Conservation (phyloP, 176 grass and related monocot species). For the Guadua angustifolia region DNA sequence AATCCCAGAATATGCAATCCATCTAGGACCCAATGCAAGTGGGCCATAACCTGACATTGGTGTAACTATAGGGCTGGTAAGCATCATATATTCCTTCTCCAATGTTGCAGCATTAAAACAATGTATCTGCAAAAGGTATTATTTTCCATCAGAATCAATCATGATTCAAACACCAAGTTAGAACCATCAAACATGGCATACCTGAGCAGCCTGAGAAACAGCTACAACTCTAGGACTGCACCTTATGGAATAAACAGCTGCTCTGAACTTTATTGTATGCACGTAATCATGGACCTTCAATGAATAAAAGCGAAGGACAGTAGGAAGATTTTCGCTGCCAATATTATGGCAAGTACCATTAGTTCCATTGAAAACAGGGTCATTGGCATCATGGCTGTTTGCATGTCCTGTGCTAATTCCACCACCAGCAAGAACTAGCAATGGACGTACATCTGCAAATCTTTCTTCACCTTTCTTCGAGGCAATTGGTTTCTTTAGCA, state of each 20-base stretch:
- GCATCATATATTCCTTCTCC: constrained; percentile 75
- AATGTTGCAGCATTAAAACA: constrained; percentile 84
- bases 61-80: constrained; percentile 67
- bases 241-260: constrained; percentile 80
- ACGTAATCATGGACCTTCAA: constrained; percentile 74
- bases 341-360: constrained; percentile 52
- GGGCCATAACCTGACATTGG: constrained; percentile 75
- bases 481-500: constrained; percentile 76
- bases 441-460: constrained; percentile 73
- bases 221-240: constrained; percentile 82
- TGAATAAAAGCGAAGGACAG: constrained; percentile 83
- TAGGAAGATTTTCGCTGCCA: constrained; percentile 57
- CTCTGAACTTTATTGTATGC: constrained; percentile 80
- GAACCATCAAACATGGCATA: constrained; percentile 50
- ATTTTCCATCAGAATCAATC: constrained; percentile 38
- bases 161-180: background rate
- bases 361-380: constrained; percentile 56
- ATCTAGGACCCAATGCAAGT: constrained; percentile 81
- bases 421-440: constrained; percentile 73
- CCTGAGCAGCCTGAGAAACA: constrained; percentile 83
- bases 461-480: constrained; percentile 55
- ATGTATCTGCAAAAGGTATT: constrained; percentile 78
- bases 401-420: constrained; percentile 53
- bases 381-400: constrained; percentile 53
- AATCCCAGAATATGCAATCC: constrained; percentile 87